phyloP scores from a whole-genome alignment of 352 stramenopile genomes.

The Peronosclerospora sorghi region DNA sequence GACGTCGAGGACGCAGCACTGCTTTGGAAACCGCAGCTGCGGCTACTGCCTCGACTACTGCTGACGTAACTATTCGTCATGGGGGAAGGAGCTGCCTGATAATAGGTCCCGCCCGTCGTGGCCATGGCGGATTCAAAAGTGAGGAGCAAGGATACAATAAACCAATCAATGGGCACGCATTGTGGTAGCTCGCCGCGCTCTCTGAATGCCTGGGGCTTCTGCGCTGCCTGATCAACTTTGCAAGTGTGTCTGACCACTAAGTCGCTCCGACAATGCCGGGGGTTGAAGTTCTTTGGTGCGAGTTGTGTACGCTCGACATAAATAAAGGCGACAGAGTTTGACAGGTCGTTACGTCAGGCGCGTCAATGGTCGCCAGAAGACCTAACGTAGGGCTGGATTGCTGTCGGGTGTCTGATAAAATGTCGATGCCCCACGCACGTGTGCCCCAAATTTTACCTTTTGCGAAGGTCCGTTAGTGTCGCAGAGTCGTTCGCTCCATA shows the following conservation, averaged over 20 bases:
- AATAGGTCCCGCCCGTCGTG: too few relatives aligned
- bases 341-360: too few relatives aligned
- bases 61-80: conserved; percentile 22
- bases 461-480: too few relatives aligned
- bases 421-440: too few relatives aligned
- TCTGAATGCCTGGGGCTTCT: conserved; percentile 23
- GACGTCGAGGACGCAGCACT: conserved; percentile 18
- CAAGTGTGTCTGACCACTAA: conserved; percentile 8
- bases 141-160: conserved; percentile 1
- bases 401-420: too few relatives aligned
- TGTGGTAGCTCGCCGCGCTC: conserved; percentile 1
- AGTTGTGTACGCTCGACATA: too few relatives aligned
- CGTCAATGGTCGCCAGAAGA: too few relatives aligned
- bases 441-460: too few relatives aligned
- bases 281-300: background rate
- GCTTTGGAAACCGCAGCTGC: conserved; percentile 25
- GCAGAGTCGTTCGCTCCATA: too few relatives aligned
- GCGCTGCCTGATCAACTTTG: conserved; percentile 7
- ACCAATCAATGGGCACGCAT: conserved; percentile 11
- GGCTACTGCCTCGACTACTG: conserved; percentile 23
- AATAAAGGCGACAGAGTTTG: too few relatives aligned
- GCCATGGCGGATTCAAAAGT: conserved; percentile 15
- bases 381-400: too few relatives aligned
- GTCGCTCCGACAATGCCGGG: background rate
- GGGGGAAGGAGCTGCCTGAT: background rate